Evolutionary conservation across 805 yeast genomes (phyloP).

Genomic region (Suhomyces faveliae): DNA sequence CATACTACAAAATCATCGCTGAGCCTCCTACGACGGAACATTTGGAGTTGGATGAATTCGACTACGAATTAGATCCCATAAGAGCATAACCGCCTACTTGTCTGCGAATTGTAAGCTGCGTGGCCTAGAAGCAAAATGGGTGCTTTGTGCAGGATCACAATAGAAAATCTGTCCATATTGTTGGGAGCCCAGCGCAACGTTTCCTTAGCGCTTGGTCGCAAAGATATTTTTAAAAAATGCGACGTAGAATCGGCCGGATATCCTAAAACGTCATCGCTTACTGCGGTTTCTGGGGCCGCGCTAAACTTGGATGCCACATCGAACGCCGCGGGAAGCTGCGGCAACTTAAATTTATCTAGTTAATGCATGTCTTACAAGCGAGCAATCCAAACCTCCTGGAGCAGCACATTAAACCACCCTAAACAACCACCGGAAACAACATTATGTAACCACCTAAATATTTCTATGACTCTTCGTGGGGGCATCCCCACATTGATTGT

Average conservation of each 20-base stretch:
- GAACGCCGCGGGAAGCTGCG: not conserved
- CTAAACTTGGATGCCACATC: not conserved
- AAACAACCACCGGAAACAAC: too few relatives aligned
- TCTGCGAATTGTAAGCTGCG: too few relatives aligned
- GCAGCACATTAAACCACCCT: too few relatives aligned
- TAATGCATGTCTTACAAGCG: not conserved
- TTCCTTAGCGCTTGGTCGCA: not conserved
- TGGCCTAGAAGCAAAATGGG: too few relatives aligned
- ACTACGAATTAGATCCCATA: conserved; percentile 15
- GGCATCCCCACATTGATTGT: not conserved
- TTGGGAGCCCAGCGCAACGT: not conserved
- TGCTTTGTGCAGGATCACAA: too few relatives aligned
- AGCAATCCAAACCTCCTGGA: too few relatives aligned
- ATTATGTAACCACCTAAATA: too few relatives aligned
- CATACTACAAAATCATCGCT: not conserved
- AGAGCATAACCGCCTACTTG: too few relatives aligned
- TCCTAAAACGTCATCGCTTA: not conserved
- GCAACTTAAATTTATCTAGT: not conserved
- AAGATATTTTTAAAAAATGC: not conserved
- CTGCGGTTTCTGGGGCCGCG: not conserved
- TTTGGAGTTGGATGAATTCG: conserved; percentile 26
- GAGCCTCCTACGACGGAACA: conserved; percentile 6
- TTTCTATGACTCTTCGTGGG: not conserved
- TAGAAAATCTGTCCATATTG: too few relatives aligned
- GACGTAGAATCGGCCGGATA: not conserved